Conservation (phyloP, 2,329 filamentous ascomycete species). For the Pseudonectria buxi region DNA sequence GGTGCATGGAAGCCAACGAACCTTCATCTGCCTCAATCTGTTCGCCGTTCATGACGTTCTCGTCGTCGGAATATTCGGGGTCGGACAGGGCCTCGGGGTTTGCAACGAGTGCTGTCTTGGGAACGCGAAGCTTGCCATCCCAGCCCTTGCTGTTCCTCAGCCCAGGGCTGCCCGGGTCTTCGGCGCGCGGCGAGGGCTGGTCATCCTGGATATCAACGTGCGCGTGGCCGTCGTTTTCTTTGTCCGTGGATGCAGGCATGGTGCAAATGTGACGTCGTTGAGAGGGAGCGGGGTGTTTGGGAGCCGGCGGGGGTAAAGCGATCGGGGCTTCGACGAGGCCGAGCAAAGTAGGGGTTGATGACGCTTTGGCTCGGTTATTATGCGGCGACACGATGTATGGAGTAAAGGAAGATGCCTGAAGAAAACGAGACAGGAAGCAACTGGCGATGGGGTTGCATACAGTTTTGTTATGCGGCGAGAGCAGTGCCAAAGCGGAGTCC, state of each 20-base stretch:
- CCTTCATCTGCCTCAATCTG: slow-evolving; percentile 78
- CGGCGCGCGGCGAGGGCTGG: slow-evolving; percentile 30
- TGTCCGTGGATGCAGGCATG: slow-evolving; percentile 37
- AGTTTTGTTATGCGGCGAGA: too few relatives aligned
- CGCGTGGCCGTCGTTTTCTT: slow-evolving; percentile 29
- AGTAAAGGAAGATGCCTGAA: too few relatives aligned
- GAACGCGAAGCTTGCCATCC: slow-evolving; percentile 76
- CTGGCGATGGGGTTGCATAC: too few relatives aligned
- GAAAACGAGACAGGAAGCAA: too few relatives aligned
- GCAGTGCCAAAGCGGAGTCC: too few relatives aligned
- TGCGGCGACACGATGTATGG: too few relatives aligned
- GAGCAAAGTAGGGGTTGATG: too few relatives aligned
- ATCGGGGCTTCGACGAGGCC: background rate
- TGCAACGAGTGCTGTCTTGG: slow-evolving; percentile 52
- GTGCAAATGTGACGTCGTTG: slow-evolving; percentile 6
- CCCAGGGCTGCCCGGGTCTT: slow-evolving; percentile 39
- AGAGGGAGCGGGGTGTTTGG: slow-evolving; percentile 3
- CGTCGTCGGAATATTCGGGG: slow-evolving; percentile 72
- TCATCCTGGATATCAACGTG: slow-evolving; percentile 46
- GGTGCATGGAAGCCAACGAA: slow-evolving; percentile 26
- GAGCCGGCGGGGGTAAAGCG: slow-evolving; percentile 12
- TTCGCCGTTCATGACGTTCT: slow-evolving; percentile 62
- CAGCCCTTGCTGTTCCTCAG: slow-evolving; percentile 62
- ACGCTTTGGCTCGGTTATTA: too few relatives aligned
- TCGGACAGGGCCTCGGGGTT: slow-evolving; percentile 82